Evolutionary conservation across 768 basidiomycete species (phyloP).

Genomic region (Phanerochaete carnosa): DNA sequence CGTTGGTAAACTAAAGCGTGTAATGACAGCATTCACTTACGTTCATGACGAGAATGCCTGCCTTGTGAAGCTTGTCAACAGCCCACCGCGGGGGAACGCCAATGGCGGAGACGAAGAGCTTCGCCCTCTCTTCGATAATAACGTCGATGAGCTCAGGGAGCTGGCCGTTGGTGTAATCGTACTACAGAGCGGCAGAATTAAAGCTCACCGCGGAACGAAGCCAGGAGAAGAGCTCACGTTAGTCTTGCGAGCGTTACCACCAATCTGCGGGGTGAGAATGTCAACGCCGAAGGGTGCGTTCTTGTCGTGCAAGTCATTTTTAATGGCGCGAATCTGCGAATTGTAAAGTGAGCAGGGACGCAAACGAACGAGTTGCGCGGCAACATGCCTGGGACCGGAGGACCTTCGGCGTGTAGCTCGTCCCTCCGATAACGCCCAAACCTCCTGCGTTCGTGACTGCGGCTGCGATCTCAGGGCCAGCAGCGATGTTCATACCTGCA

Average conservation of each 20-base stretch:
- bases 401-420: constrained; percentile 81
- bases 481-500: constrained; percentile 65
- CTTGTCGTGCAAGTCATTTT: constrained; percentile 68
- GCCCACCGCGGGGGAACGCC: constrained; percentile 81
- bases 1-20: neutral
- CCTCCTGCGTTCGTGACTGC: constrained; percentile 95
- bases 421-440: constrained; percentile 88
- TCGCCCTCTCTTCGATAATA: constrained; percentile 87
- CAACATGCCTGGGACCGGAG: constrained; percentile 65
- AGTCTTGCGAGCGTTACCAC: constrained; percentile 85
- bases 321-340: constrained; percentile 65
- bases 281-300: constrained; percentile 90
- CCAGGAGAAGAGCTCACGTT: constrained; percentile 48
- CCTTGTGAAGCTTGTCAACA: constrained; percentile 79
- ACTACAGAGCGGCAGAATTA: constrained; percentile 35
- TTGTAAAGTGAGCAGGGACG: neutral
- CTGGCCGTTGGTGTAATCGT: constrained; percentile 87
- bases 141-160: constrained; percentile 82
- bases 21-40: constrained; percentile 26
- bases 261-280: constrained; percentile 82
- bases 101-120: constrained; percentile 88
- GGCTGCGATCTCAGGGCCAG: constrained; percentile 82
- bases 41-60: constrained; percentile 88
- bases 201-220: neutral
- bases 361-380: neutral